These are phyloP conservation scores for Hymenoscyphus linearis DNA, from an alignment of 2,329 filamentous ascomycete genomes.

Conservation along the genomic window DNA sequence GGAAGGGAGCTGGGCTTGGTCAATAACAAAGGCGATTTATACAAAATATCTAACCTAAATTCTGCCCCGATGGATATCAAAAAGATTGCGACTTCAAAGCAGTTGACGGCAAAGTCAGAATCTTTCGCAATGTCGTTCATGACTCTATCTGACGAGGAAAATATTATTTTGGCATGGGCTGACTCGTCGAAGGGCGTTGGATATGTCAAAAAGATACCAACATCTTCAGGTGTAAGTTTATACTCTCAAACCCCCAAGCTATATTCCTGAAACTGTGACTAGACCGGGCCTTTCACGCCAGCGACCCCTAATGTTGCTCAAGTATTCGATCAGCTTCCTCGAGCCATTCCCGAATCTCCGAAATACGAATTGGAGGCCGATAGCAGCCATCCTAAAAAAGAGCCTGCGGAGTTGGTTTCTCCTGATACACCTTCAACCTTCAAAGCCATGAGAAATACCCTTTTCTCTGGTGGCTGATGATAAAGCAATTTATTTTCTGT, in stretches of 20 bases:
- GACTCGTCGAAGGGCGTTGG: slow-evolving; percentile 33
- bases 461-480: not conserved
- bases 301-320: not conserved
- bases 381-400: slow-evolving; percentile 4
- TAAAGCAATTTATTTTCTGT: not conserved
- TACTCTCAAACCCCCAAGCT: not conserved
- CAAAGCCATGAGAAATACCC: not conserved
- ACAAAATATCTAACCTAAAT: slow-evolving; percentile 36
- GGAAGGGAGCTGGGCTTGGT: slow-evolving; percentile 37
- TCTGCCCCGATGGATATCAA: slow-evolving; percentile 36
- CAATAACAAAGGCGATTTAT: slow-evolving; percentile 38
- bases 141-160: slow-evolving; percentile 34
- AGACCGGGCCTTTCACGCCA: not conserved
- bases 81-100: slow-evolving; percentile 34
- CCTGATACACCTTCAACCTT: not conserved
- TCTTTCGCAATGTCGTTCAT: slow-evolving; percentile 37
- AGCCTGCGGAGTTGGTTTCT: slow-evolving; percentile 6
- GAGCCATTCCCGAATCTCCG: slow-evolving; percentile 2
- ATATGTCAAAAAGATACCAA: slow-evolving; percentile 22
- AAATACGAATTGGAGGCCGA: slow-evolving; percentile 9
- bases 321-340: slow-evolving; percentile 2
- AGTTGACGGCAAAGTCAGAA: slow-evolving; percentile 36
- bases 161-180: slow-evolving; percentile 37
- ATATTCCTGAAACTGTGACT: not conserved
- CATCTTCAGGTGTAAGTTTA: slow-evolving; percentile 4